These are phyloP conservation scores for Nephelium lappaceum DNA, from an alignment of 345 rosid genomes.

Conservation along the genomic window DNA sequence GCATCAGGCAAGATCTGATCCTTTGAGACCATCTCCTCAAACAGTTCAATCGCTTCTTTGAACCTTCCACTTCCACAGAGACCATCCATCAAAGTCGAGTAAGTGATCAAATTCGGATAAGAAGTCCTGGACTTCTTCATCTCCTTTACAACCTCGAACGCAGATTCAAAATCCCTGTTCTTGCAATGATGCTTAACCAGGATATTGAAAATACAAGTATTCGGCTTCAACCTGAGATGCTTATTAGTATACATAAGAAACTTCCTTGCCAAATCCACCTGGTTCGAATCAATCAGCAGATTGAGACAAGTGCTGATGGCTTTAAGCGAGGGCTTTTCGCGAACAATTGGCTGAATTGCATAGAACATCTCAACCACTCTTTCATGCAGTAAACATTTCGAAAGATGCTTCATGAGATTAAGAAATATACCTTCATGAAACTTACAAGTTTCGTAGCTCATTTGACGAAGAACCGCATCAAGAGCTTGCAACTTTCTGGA, in stretches of 20 bases:
- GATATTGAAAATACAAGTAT: slow-evolving; percentile 90
- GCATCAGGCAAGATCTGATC: slow-evolving; percentile 80
- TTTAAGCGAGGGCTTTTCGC: slow-evolving; percentile 77
- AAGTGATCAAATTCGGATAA: slow-evolving; percentile 76
- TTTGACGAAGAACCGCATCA: slow-evolving; percentile 72
- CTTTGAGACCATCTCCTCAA: slow-evolving; percentile 81
- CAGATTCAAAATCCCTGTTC: slow-evolving; percentile 60
- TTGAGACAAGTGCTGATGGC: slow-evolving; percentile 90
- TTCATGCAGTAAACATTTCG: slow-evolving; percentile 48
- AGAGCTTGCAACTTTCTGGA: slow-evolving; percentile 76
- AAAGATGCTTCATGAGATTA: slow-evolving; percentile 76
- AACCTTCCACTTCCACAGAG: slow-evolving; percentile 59
- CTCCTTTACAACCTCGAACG: slow-evolving; percentile 65
- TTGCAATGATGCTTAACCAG: slow-evolving; percentile 82
- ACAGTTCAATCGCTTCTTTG: slow-evolving; percentile 70
- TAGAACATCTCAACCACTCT: slow-evolving; percentile 73
- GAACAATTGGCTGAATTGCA: slow-evolving; percentile 61
- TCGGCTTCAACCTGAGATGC: slow-evolving; percentile 57
- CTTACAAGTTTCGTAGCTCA: slow-evolving; percentile 83
- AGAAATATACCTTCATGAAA: slow-evolving; percentile 79
- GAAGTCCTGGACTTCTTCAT: slow-evolving; percentile 64
- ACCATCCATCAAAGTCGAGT: slow-evolving; percentile 72
- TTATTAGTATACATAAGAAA: slow-evolving; percentile 55
- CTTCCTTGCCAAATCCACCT: slow-evolving; percentile 49
- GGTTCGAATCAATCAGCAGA: slow-evolving; percentile 67